Evolutionary conservation across 2,329 filamentous ascomycete species (phyloP), one percentile per base, ranked within the genome.

Genomic region (Alternaria panax): DNA sequence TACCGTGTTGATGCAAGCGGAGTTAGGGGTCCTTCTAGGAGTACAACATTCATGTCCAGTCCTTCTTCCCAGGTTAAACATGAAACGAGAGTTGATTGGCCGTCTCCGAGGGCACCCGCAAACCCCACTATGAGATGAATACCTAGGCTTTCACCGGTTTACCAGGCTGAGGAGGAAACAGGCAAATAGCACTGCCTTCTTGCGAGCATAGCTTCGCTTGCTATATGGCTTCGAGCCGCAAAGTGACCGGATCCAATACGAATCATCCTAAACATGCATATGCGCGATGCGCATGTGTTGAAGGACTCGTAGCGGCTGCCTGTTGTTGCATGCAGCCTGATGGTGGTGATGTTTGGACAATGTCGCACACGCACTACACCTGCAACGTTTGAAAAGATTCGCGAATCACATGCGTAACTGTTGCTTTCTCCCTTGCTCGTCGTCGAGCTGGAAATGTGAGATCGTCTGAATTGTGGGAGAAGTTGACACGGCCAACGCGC

Each of bases 61-160:
- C 51, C 36, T 20, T 52, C 30, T 9, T 38, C 45, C 8, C 41
- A 48, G 47, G 32, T 32, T 48, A 25, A 55, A 63, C 16, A 32
- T 50, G 56, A 54, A 58, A 60, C 18, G 45, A 30, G n/a, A 5
- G 27, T 28, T 30, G 9, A 72, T 68, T 71, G 64, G 62, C 18
- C 20, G 20, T 24, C n/a, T 34, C 40, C 20, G 30, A 64, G 51
- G 47, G 57, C 55, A 51, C 58, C 66, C 57, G 60, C 27, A 56
- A 61, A 59, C 66, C 68, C 53, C 52, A 55, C 30, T 36, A 55
- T 41, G n/a, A 45, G 54, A 64, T 62, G 65, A 56, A 60, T 41
- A 52, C 48, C 40, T 51, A 42, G 20, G 20, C 25, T 38, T 56
- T 72, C 54, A 70, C 69, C 68, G 69, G 68, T 62, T 38, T 50